phyloP scores from a whole-genome alignment of 768 basidiomycete species.

The Nidularia sp. region DNA sequence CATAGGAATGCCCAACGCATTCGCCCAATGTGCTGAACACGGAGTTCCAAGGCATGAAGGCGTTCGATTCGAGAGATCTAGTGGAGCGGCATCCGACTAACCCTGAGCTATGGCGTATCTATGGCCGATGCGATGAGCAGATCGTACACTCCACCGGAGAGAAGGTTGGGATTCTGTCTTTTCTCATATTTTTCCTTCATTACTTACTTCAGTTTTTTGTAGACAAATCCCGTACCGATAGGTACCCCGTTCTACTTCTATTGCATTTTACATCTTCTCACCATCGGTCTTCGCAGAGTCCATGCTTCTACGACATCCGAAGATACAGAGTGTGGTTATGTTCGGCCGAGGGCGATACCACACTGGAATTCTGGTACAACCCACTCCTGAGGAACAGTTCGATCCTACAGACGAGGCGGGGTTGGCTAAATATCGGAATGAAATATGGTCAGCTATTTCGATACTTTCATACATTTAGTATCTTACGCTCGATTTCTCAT shows the following conservation, averaged over 20 bases:
- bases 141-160: slow-evolving; percentile 31
- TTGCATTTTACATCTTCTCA: slow-evolving; percentile 4
- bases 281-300: slow-evolving; percentile 23
- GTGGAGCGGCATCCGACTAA: slow-evolving; percentile 29
- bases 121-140: slow-evolving; percentile 34
- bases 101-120: slow-evolving; percentile 20
- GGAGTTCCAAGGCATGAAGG: slow-evolving; percentile 14
- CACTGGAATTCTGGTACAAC: slow-evolving; percentile 30
- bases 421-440: slow-evolving; percentile 14
- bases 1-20: slow-evolving; percentile 2
- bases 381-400: slow-evolving; percentile 12
- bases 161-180: slow-evolving; percentile 16
- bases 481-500: neutral
- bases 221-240: slow-evolving; percentile 32
- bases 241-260: slow-evolving; percentile 10
- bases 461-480: neutral
- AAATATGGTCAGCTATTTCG: slow-evolving; percentile 16
- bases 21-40: slow-evolving; percentile 16
- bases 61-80: slow-evolving; percentile 28
- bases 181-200: slow-evolving; percentile 2
- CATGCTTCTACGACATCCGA: slow-evolving; percentile 25
- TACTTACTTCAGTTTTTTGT: neutral
- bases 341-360: slow-evolving; percentile 32
- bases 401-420: slow-evolving; percentile 15
- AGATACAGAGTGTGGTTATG: slow-evolving; percentile 24